These are phyloP conservation scores for Macrophomina pseudophaseolina DNA, from an alignment of 2,329 filamentous ascomycete genomes.

Conservation along the genomic window DNA sequence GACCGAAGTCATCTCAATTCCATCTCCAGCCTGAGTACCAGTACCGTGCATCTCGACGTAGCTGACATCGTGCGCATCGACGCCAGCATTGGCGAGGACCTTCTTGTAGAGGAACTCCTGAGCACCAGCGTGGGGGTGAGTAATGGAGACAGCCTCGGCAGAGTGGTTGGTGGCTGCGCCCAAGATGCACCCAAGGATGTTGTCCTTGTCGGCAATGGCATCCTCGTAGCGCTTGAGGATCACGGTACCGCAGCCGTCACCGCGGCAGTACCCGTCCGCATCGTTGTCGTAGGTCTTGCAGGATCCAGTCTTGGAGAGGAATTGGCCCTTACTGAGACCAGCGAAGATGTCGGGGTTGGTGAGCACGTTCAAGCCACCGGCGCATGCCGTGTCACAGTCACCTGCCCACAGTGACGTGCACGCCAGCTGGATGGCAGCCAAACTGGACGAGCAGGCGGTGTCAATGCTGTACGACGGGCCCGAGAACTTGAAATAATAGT, in stretches of 20 bases:
- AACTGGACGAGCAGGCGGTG: constrained; percentile 78
- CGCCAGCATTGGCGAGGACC: constrained; percentile 72
- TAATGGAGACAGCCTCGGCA: constrained; percentile 80
- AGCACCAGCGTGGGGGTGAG: constrained; percentile 77
- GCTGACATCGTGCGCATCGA: constrained; percentile 76
- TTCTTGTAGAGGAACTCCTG: constrained; percentile 74
- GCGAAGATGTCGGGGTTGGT: constrained; percentile 83
- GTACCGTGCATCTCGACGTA: constrained; percentile 93
- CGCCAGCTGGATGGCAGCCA: constrained; percentile 72
- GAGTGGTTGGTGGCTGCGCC: constrained; percentile 82
- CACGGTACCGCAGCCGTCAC: constrained; percentile 75
- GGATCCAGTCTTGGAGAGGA: constrained; percentile 75
- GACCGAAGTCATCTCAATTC: constrained; percentile 80
- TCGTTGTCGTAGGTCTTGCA: constrained; percentile 83
- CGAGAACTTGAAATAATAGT: constrained; percentile 78
- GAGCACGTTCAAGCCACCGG: constrained; percentile 77
- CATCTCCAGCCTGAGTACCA: constrained; percentile 83
- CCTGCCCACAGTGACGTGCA: constrained; percentile 76
- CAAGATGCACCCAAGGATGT: constrained; percentile 73
- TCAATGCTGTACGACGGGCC: constrained; percentile 75
- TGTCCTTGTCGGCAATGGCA: constrained; percentile 75
- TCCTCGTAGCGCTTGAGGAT: constrained; percentile 81
- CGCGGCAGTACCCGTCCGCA: constrained; percentile 83
- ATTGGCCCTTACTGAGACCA: constrained; percentile 76
- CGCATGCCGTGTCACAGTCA: constrained; percentile 81